Evolutionary conservation across 2,329 filamentous ascomycete genomes (phyloP).

Genomic region (Dactylonectria estremocensis): DNA sequence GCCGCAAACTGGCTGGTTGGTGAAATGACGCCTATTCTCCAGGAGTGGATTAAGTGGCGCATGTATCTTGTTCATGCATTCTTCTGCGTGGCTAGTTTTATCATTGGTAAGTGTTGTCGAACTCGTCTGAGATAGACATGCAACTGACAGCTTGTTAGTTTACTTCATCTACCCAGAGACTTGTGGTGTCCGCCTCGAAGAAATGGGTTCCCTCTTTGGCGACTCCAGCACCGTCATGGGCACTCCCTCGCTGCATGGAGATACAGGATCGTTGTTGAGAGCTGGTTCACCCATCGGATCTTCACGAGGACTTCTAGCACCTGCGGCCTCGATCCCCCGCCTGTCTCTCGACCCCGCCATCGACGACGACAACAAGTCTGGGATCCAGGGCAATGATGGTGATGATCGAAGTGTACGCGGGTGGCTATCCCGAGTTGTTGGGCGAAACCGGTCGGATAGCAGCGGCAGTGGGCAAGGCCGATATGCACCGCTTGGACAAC

Average conservation of each 20-base stretch:
- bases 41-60: slow-evolving; percentile 93
- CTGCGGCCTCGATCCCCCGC: slow-evolving; percentile 81
- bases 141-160: slow-evolving; percentile 69
- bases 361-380: slow-evolving; percentile 62
- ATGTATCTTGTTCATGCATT: slow-evolving; percentile 96
- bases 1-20: slow-evolving; percentile 98
- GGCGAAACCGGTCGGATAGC: slow-evolving; percentile 57
- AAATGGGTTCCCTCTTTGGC: slow-evolving; percentile 96
- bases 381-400: slow-evolving; percentile 51
- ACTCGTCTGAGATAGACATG: slow-evolving; percentile 35
- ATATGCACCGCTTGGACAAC: slow-evolving; percentile 60
- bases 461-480: slow-evolving; percentile 58
- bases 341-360: slow-evolving; percentile 86
- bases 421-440: slow-evolving; percentile 63
- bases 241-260: slow-evolving; percentile 83
- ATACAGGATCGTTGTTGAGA: slow-evolving; percentile 86
- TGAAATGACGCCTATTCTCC: slow-evolving; percentile 92
- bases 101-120: slow-evolving; percentile 83
- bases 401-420: slow-evolving; percentile 64
- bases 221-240: slow-evolving; percentile 87
- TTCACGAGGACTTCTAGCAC: slow-evolving; percentile 72
- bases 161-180: slow-evolving; percentile 99
- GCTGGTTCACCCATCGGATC: slow-evolving; percentile 82
- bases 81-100: slow-evolving; percentile 95
- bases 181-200: slow-evolving; percentile 93